These are phyloP conservation scores for Alternaria sp. DNA, from an alignment of 2,329 filamentous ascomycete genomes.

Conservation along the genomic window DNA sequence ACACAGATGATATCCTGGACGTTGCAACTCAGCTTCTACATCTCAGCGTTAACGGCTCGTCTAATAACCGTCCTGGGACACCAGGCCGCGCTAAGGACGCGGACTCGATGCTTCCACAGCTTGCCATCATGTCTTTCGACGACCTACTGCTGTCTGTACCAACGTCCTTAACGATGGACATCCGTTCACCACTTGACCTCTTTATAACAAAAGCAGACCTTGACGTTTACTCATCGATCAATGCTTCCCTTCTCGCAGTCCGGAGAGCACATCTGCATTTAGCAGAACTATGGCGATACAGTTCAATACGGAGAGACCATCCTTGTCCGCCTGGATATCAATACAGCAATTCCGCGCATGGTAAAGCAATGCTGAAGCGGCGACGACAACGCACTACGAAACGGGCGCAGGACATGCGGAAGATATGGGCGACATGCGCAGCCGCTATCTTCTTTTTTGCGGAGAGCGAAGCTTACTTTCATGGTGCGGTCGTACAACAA, in stretches of 20 bases:
- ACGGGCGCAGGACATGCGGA: constrained; percentile 73
- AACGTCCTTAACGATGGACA: constrained; percentile 71
- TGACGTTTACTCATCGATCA: constrained; percentile 80
- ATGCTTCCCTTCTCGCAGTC: constrained; percentile 85
- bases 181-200: constrained; percentile 82
- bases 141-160: constrained; percentile 83
- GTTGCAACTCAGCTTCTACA: constrained; percentile 78
- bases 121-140: constrained; percentile 66
- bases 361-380: constrained; percentile 64
- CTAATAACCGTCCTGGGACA: constrained; percentile 46
- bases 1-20: constrained; percentile 75
- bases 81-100: constrained; percentile 47
- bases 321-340: constrained; percentile 73
- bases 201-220: constrained; percentile 81
- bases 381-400: constrained; percentile 69
- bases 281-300: constrained; percentile 85
- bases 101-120: constrained; percentile 42
- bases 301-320: constrained; percentile 76
- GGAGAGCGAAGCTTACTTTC: constrained; percentile 85
- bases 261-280: constrained; percentile 85
- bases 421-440: constrained; percentile 87
- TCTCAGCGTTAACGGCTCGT: constrained; percentile 64
- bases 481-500: constrained; percentile 83
- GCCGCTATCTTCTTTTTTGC: constrained; percentile 88
- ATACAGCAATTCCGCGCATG: constrained; percentile 65